A percentile compares a stretch with the other conserved stretches of the same genome.
Evolutionary conservation across 2,329 filamentous ascomycete genomes (phyloP).

Genomic region (Colletotrichum sp.): DNA sequence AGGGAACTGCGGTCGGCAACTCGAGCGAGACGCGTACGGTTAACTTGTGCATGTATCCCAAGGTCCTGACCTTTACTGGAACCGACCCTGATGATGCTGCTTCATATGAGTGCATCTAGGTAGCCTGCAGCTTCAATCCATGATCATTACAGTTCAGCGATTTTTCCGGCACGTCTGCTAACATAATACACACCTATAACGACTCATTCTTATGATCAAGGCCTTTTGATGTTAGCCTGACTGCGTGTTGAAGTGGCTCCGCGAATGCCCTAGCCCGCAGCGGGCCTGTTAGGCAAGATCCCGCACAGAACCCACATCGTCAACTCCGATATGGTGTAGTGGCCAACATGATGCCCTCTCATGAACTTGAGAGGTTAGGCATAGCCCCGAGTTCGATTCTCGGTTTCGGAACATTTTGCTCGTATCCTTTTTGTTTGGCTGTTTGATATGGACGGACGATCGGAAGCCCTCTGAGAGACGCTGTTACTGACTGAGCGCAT

Average conservation of each 20-base stretch:
- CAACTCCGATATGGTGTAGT: conserved; percentile 7
- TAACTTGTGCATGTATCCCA: background rate
- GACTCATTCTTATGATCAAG: background rate
- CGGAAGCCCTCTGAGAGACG: background rate
- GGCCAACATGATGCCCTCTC: conserved; percentile 2
- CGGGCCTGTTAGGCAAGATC: background rate
- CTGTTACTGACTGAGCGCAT: background rate
- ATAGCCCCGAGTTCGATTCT: conserved; percentile 3
- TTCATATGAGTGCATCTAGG: background rate
- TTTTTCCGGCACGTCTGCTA: background rate
- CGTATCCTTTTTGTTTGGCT: background rate
- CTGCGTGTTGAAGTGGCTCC: background rate
- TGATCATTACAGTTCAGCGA: background rate
- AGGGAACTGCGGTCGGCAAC: background rate
- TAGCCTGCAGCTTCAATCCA: background rate
- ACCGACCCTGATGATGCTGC: background rate
- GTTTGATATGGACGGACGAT: background rate
- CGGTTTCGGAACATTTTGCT: background rate
- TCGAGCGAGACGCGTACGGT: background rate
- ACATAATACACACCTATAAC: background rate
- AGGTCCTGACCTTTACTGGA: background rate
- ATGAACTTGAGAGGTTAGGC: background rate
- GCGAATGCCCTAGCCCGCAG: background rate
- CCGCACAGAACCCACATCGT: accelerated
- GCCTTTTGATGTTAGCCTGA: background rate